These are phyloP conservation scores for Solanum dulcamara DNA, from an alignment of 257 asterid species.

Conservation along the genomic window DNA sequence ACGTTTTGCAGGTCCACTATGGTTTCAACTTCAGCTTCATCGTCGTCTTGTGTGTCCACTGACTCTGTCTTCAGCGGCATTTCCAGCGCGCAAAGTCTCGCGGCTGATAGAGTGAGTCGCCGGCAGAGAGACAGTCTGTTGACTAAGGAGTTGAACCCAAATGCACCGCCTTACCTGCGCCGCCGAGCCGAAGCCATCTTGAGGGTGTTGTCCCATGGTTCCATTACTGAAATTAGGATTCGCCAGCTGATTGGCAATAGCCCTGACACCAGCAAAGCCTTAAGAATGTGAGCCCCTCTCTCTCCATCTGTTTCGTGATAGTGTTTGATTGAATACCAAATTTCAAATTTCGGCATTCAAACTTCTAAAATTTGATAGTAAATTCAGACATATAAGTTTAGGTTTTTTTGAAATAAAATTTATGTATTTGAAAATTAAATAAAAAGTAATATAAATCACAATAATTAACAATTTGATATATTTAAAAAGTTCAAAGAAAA, in stretches of 20 bases:
- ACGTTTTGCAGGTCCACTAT: not conserved
- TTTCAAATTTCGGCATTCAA: not conserved
- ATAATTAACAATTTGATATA: not conserved
- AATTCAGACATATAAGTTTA: not conserved
- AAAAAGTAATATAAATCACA: not conserved
- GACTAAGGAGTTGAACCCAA: not conserved
- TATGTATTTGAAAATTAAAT: not conserved
- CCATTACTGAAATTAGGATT: conserved; percentile 73
- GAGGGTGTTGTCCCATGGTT: conserved; percentile 48
- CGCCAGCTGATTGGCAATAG: conserved; percentile 89
- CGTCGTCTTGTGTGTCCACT: conserved; percentile 45
- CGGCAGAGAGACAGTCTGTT: not conserved
- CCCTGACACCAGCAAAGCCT: conserved; percentile 98
- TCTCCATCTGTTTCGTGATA: not conserved
- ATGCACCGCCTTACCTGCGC: conserved; percentile 38
- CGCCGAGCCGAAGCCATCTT: conserved; percentile 64
- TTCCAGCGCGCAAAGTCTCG: conserved; percentile 23
- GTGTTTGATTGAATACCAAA: not conserved
- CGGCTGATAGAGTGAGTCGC: not conserved
- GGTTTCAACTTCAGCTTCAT: conserved; percentile 8
- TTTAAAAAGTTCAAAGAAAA: not conserved
- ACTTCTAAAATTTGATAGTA: not conserved
- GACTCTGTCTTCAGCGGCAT: conserved; percentile 16
- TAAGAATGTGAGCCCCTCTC: conserved; percentile 55
- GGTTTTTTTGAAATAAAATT: not conserved